These are phyloP conservation scores for Hymenoscyphus salicellus DNA, from an alignment of 2,329 filamentous ascomycete genomes.

Conservation along the genomic window DNA sequence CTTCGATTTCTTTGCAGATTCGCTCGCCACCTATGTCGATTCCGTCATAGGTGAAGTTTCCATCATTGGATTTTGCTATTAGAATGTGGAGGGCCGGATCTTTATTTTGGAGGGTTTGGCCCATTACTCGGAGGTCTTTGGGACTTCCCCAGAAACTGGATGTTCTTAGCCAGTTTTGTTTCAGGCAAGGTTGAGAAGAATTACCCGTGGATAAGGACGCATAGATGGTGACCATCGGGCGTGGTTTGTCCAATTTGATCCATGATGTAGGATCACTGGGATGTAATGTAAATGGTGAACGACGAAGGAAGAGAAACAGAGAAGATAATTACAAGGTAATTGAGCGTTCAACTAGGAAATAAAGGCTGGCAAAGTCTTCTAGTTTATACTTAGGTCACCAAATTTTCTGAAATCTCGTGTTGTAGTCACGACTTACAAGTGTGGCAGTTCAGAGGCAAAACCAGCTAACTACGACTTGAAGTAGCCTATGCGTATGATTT, in stretches of 20 bases:
- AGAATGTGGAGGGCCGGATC: conserved; percentile 66
- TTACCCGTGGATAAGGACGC: conserved; percentile 70
- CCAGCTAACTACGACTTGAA: background rate
- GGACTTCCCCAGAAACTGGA: conserved; percentile 75
- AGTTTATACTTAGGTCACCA: background rate
- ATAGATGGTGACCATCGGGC: conserved; percentile 63
- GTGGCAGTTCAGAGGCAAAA: background rate
- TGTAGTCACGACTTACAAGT: background rate
- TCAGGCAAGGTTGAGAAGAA: background rate
- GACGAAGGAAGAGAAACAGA: background rate
- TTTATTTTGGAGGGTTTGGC: conserved; percentile 59
- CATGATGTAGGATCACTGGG: conserved; percentile 34
- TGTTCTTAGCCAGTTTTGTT: background rate
- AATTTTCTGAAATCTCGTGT: background rate
- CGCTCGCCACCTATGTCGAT: conserved; percentile 67
- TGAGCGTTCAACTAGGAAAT: background rate
- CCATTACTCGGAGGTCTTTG: conserved; percentile 65
- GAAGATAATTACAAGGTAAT: background rate
- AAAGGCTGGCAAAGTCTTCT: background rate
- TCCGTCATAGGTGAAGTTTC: conserved; percentile 69
- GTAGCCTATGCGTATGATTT: background rate
- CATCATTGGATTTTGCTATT: conserved; percentile 68
- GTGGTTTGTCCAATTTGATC: conserved; percentile 49
- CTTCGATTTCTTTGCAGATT: conserved; percentile 64
- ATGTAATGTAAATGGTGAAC: background rate